Conservation (phyloP, 2,329 filamentous ascomycete genomes). For the Diplodia sapinea region DNA sequence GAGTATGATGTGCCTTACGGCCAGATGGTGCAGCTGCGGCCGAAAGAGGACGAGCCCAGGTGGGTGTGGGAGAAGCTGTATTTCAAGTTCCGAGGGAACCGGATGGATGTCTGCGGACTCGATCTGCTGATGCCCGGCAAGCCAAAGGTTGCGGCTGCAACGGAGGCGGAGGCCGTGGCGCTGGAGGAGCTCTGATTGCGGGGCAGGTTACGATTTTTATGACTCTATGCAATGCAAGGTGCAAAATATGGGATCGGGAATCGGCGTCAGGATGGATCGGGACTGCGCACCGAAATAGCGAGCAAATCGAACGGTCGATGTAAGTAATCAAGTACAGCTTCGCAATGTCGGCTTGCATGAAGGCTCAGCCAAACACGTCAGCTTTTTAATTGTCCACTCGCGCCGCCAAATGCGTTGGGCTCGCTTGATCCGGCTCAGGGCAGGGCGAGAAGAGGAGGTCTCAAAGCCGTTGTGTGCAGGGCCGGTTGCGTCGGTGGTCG, state of each 20-base stretch:
- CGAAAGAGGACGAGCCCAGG: conserved; percentile 54
- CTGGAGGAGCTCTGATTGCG: conserved; percentile 26
- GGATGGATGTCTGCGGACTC: conserved; percentile 60
- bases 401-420: neutral
- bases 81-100: conserved; percentile 55
- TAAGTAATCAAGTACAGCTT: conserved; percentile 7
- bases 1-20: conserved; percentile 57
- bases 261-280: conserved; percentile 20
- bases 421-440: conserved; percentile 3
- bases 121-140: conserved; percentile 50
- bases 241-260: conserved; percentile 18
- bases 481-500: conserved; percentile 9
- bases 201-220: conserved; percentile 19
- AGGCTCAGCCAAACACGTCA: conserved; percentile 14
- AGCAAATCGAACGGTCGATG: conserved; percentile 3
- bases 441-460: neutral
- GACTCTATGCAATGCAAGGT: conserved; percentile 15
- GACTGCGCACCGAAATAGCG: conserved; percentile 10
- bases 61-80: conserved; percentile 58
- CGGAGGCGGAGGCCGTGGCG: neutral
- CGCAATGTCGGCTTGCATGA: neutral
- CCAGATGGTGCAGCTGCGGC: conserved; percentile 49
- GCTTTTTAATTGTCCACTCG: neutral
- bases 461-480: conserved; percentile 11
- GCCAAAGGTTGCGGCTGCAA: conserved; percentile 7